phyloP scores from a whole-genome alignment of 768 basidiomycete genomes.

The Tylopilus vinaceipallidus region DNA sequence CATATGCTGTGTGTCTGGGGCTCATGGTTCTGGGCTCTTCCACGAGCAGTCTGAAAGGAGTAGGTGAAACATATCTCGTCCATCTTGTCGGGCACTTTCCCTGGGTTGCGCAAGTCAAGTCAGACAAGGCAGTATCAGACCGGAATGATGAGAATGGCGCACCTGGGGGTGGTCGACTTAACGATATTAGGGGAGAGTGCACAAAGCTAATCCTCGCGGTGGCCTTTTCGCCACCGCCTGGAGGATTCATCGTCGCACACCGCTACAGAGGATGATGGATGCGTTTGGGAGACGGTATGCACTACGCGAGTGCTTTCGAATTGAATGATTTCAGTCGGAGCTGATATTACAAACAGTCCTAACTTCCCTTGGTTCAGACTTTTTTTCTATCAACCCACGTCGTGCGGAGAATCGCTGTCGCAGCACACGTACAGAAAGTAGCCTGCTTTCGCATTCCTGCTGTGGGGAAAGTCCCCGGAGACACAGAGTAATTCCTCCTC shows the following conservation, averaged over 20 bases:
- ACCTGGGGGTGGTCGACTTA: conserved; percentile 25
- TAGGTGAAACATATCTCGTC: conserved; percentile 68
- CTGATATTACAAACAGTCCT: conserved; percentile 8
- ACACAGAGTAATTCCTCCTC: conserved; percentile 62
- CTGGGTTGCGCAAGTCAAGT: conserved; percentile 28
- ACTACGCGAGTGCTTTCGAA: neutral
- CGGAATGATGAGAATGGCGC: neutral
- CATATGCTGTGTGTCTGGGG: conserved; percentile 61
- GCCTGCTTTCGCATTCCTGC: conserved; percentile 46
- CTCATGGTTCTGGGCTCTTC: conserved; percentile 47
- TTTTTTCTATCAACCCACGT: conserved; percentile 36
- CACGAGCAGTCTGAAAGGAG: conserved; percentile 55
- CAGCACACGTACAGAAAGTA: conserved; percentile 74
- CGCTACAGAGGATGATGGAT: neutral
- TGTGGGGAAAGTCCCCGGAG: conserved; percentile 97
- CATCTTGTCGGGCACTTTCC: conserved; percentile 54
- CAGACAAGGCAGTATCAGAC: neutral
- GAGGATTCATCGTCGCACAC: conserved; percentile 19
- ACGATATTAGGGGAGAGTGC: conserved; percentile 26
- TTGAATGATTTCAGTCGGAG: conserved; percentile 25
- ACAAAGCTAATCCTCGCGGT: conserved; percentile 21
- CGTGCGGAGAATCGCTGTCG: conserved; percentile 83
- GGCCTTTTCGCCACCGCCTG: conserved; percentile 9
- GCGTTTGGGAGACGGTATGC: neutral
- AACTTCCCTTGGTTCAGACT: conserved; percentile 24